Conservation (phyloP, 1,284 basidiomycete genomes). For the Tilletia caries region DNA sequence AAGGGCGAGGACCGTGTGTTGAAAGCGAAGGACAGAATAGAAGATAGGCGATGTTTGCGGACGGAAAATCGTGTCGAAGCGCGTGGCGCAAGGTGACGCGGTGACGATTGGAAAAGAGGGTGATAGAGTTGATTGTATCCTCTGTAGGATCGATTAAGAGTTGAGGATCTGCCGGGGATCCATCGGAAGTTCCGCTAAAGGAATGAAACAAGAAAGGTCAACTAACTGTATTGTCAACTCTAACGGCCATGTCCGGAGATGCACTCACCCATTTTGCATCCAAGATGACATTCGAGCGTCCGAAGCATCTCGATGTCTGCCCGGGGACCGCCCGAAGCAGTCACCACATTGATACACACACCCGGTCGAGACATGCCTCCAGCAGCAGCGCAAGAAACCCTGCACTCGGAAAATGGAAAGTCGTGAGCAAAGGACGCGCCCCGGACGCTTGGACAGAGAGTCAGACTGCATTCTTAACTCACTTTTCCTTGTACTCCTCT, state of each 20-base stretch:
- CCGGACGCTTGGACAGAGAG: background rate
- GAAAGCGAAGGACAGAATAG: no score
- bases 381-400: slow-evolving; percentile 67
- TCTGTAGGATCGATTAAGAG: slow-evolving; percentile 22
- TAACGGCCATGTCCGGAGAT: background rate
- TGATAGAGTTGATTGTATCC: background rate
- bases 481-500: slow-evolving; percentile 86
- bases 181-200: slow-evolving; percentile 30
- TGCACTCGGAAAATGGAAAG: slow-evolving; percentile 10
- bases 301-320: slow-evolving; percentile 90
- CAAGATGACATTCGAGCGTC: slow-evolving; percentile 76
- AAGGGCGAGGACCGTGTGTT: no score
- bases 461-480: no score
- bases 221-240: background rate
- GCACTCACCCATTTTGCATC: slow-evolving; percentile 42
- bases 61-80: background rate
- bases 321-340: slow-evolving; percentile 74
- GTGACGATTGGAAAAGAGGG: background rate
- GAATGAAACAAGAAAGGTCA: background rate
- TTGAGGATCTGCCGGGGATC: slow-evolving; percentile 41
- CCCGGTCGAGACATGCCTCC: slow-evolving; percentile 76
- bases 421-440: background rate
- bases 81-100: no score
- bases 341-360: slow-evolving; percentile 90
- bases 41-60: no score